Conservation (phyloP, 495 filamentous ascomycete genomes). For the Jackrogersella multiformis region DNA sequence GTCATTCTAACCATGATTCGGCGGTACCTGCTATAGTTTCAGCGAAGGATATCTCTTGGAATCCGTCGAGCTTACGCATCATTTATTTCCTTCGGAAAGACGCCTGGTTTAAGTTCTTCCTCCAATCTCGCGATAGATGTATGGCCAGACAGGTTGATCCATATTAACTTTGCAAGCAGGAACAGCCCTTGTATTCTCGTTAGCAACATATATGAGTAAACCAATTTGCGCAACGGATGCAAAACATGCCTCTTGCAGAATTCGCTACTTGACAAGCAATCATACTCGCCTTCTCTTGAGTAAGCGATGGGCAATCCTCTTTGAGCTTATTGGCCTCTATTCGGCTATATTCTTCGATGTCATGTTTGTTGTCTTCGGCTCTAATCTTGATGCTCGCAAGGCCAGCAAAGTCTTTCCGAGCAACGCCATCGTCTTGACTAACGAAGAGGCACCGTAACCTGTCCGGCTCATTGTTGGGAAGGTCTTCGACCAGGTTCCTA, state of each 20-base stretch:
- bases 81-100: neutral
- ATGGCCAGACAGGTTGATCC: neutral
- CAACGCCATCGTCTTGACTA: conserved; percentile 15
- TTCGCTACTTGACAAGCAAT: neutral
- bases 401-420: conserved; percentile 5
- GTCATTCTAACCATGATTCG: no score
- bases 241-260: neutral
- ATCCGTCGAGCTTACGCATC: neutral
- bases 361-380: neutral
- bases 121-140: neutral
- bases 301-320: neutral
- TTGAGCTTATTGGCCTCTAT: neutral
- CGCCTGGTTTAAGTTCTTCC: neutral
- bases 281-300: neutral
- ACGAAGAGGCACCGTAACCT: conserved; percentile 19
- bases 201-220: neutral
- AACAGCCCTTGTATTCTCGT: neutral
- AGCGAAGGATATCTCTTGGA: conserved; percentile 26
- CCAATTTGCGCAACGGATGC: neutral
- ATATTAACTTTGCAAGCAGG: neutral
- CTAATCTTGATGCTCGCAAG: conserved; percentile 7
- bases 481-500: conserved; percentile 16
- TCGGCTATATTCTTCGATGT: neutral
- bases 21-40: conserved; percentile 26
- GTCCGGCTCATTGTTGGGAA: neutral